Evolutionary conservation across 345 rosid genomes (phyloP).

Genomic region (Pistacia integerrima): DNA sequence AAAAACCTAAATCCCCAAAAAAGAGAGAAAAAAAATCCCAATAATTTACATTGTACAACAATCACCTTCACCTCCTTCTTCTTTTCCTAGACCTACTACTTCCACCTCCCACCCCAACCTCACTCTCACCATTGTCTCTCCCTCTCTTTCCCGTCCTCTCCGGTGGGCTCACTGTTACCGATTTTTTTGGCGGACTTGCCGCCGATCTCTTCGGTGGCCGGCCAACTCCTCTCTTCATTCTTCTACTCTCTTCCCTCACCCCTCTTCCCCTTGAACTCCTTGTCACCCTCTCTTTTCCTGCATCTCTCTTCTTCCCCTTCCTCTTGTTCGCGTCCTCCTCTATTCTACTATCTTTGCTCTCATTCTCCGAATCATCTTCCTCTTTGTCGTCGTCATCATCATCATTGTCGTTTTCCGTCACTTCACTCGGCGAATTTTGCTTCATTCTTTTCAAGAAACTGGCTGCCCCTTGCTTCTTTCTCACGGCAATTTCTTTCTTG

Average conservation of each 20-base stretch:
- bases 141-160: slow-evolving; percentile 34
- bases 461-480: slow-evolving; percentile 48
- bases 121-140: slow-evolving; percentile 36
- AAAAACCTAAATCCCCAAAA: too few species aligned
- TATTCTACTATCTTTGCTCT: slow-evolving; percentile 23
- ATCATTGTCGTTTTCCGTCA: slow-evolving; percentile 14
- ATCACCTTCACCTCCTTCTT: slow-evolving; percentile 41
- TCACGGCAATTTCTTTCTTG: slow-evolving; percentile 33
- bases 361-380: slow-evolving; percentile 19
- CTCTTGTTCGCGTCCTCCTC: slow-evolving; percentile 22
- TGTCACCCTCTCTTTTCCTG: slow-evolving; percentile 27
- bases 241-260: slow-evolving; percentile 37
- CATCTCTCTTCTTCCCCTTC: slow-evolving; percentile 19
- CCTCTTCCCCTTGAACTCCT: slow-evolving; percentile 48
- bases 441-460: slow-evolving; percentile 54
- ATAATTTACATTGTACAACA: slow-evolving; percentile 39
- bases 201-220: slow-evolving; percentile 41
- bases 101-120: slow-evolving; percentile 23
- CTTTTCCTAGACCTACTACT: slow-evolving; percentile 41
- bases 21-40: background rate
- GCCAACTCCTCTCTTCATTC: slow-evolving; percentile 34
- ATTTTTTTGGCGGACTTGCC: background rate
- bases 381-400: slow-evolving; percentile 22
- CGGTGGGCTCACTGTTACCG: background rate
- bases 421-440: slow-evolving; percentile 43